A percentile compares a stretch with the other conserved stretches of the same genome.
phyloP scores from a whole-genome alignment of 306 rosid species.

The Argentina anserina region DNA sequence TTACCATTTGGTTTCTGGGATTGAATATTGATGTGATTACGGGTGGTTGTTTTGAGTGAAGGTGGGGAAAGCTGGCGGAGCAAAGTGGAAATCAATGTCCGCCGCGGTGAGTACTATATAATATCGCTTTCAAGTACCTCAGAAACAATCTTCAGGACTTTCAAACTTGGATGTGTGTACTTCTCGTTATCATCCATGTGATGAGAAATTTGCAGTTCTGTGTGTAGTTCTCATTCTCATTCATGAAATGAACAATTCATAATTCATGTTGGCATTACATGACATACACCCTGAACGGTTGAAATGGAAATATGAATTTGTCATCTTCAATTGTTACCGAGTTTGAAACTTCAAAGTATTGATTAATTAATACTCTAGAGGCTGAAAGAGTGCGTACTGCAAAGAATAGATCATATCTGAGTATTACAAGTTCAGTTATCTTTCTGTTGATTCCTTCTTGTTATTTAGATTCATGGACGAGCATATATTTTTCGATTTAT shows the following conservation, averaged over 20 bases:
- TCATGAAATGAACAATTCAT: not conserved
- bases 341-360: not conserved
- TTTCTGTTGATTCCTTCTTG: not conserved
- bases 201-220: not conserved
- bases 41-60: slow-evolving; percentile 20
- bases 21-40: slow-evolving; percentile 15
- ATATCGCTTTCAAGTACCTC: not conserved
- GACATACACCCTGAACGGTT: not conserved
- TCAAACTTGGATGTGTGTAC: not conserved
- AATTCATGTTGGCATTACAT: not conserved
- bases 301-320: slow-evolving; percentile 16
- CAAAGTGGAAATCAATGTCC: slow-evolving; percentile 36
- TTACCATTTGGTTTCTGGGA: slow-evolving; percentile 5
- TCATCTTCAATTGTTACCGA: not conserved
- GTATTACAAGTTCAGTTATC: not conserved
- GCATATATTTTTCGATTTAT: not conserved
- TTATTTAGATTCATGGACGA: not conserved
- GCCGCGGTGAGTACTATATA: slow-evolving; percentile 15
- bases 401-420: not conserved
- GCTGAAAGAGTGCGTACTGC: not conserved
- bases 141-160: slow-evolving; percentile 7
- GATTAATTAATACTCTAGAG: not conserved
- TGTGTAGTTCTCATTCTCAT: not conserved
- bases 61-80: slow-evolving; percentile 41
- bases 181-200: not conserved